These are phyloP conservation scores for Phytophthora colocasiae DNA, from an alignment of 352 stramenopile genomes.

Conservation along the genomic window DNA sequence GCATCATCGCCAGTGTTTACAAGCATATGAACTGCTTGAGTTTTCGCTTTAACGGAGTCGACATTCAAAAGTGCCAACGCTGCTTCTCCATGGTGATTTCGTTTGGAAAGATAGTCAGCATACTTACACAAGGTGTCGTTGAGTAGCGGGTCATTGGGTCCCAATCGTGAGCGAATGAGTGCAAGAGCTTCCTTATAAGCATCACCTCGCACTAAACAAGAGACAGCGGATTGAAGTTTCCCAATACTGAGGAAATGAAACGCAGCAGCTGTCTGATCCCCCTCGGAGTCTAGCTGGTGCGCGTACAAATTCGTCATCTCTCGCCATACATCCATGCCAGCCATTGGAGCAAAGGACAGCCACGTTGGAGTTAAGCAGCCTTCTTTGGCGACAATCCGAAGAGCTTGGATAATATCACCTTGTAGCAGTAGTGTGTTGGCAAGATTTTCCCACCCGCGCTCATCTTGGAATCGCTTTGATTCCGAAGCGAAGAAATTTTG, in stretches of 20 bases:
- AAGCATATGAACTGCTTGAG: constrained; percentile 36
- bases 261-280: constrained; percentile 64
- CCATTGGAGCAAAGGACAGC: constrained; percentile 78
- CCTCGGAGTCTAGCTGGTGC: constrained; percentile 49
- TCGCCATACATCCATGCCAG: constrained; percentile 74
- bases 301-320: constrained; percentile 74
- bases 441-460: constrained; percentile 60
- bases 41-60: constrained; percentile 27
- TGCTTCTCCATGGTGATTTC: constrained; percentile 39
- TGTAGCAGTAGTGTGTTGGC: constrained; percentile 61
- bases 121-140: constrained; percentile 50
- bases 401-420: constrained; percentile 59
- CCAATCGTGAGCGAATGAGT: constrained; percentile 54
- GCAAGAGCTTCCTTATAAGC: constrained; percentile 66
- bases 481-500: constrained; percentile 34
- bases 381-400: constrained; percentile 65
- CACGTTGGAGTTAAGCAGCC: constrained; percentile 51
- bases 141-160: constrained; percentile 47
- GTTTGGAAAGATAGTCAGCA: constrained; percentile 44
- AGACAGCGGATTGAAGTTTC: constrained; percentile 59
- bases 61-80: constrained; percentile 39
- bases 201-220: constrained; percentile 45
- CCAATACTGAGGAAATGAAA: constrained; percentile 66
- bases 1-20: constrained; percentile 42
- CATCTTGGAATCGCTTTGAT: constrained; percentile 29